Percentiles rank a stretch among this genome's conserved stretches.
Conservation (phyloP, 1,284 basidiomycete genomes). For the Ganoderma sinense region DNA sequence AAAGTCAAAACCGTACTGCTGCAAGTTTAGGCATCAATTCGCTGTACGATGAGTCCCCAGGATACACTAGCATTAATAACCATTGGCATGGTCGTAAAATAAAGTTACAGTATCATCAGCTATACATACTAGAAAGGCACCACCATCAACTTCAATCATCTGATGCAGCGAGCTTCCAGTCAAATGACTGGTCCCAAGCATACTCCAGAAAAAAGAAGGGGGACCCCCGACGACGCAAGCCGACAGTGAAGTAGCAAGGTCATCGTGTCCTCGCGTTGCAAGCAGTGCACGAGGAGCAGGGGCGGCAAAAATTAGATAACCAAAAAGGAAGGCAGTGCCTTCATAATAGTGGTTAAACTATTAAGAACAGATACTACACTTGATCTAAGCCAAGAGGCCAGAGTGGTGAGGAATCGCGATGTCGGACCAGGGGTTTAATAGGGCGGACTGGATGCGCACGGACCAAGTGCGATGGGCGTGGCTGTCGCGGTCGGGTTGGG, state of each 20-base stretch:
- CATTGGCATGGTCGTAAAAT: too few species aligned
- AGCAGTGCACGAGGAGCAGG: slow-evolving; percentile 33
- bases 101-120: too few species aligned
- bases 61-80: too few species aligned
- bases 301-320: slow-evolving; percentile 39
- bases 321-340: slow-evolving; percentile 42
- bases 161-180: slow-evolving; percentile 17
- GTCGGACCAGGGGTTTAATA: slow-evolving; percentile 4
- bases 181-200: slow-evolving; percentile 14
- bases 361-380: slow-evolving; percentile 95
- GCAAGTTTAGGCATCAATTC: too few species aligned
- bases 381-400: slow-evolving; percentile 97
- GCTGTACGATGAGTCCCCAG: too few species aligned
- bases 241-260: slow-evolving; percentile 33
- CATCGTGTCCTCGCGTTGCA: slow-evolving; percentile 34
- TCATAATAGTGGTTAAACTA: slow-evolving; percentile 80
- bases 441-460: slow-evolving; percentile 5
- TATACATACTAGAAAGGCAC: too few species aligned
- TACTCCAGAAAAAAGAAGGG: slow-evolving; percentile 24
- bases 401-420: slow-evolving; percentile 63
- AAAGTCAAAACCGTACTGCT: too few species aligned
- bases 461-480: slow-evolving; percentile 8
- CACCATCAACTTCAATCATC: slow-evolving; percentile 1
- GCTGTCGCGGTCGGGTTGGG: neutral
- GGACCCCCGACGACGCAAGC: slow-evolving; percentile 18